Conservation (phyloP, 225 moss, liverwort and hornwort species). For the Sphagnum tenellum region DNA sequence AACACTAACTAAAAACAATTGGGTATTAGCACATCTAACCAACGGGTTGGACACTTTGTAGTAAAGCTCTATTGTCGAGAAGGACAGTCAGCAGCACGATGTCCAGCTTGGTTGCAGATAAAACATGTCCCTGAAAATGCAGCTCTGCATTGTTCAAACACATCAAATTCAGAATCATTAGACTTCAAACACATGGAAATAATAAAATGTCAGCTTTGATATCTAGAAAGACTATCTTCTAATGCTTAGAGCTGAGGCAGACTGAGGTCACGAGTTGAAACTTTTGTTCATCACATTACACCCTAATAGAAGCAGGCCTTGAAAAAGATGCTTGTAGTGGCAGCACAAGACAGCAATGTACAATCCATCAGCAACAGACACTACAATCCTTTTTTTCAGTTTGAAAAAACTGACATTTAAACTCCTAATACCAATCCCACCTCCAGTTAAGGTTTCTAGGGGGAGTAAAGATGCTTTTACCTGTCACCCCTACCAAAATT, state of each 20-base stretch:
- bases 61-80: constrained; percentile 16
- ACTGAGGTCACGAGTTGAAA: not conserved
- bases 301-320: not conserved
- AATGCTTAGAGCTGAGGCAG: not conserved
- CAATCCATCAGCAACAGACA: not conserved
- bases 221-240: not conserved
- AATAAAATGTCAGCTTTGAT: not conserved
- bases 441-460: not conserved
- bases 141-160: constrained; percentile 13
- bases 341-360: no score
- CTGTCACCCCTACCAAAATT: not conserved
- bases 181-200: no score
- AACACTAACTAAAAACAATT: no score
- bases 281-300: not conserved
- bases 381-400: not conserved
- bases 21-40: no score
- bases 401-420: no score
- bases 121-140: constrained; percentile 57
- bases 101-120: constrained; percentile 73
- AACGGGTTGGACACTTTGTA: no score
- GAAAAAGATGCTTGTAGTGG: not conserved
- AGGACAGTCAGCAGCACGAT: constrained; percentile 71
- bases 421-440: not conserved
- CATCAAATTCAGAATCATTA: not conserved
- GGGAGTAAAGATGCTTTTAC: no score